Conservation (phyloP, 768 basidiomycete species). For the Boletus subparvulus region DNA sequence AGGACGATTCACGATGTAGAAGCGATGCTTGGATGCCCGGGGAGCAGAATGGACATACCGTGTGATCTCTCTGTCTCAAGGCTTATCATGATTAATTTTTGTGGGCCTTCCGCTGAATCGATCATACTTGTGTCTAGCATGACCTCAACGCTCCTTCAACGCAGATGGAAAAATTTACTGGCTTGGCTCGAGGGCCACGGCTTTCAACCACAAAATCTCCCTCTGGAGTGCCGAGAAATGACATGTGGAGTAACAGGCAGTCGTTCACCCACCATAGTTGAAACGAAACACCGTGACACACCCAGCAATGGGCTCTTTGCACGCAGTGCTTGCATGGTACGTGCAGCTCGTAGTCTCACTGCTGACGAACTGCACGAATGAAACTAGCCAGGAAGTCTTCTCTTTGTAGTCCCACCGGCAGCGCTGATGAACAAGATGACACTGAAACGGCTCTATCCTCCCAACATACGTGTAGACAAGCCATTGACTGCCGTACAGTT, state of each 20-base stretch:
- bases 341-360: conserved; percentile 11
- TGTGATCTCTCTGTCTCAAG: conserved; percentile 2
- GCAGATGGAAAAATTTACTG: conserved; percentile 48
- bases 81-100: neutral
- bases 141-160: conserved; percentile 3
- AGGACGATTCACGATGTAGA: neutral
- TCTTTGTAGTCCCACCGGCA: conserved; percentile 70
- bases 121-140: neutral
- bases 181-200: conserved; percentile 53
- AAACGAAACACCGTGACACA: conserved; percentile 25
- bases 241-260: conserved; percentile 36
- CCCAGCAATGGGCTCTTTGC: conserved; percentile 74
- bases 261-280: conserved; percentile 1
- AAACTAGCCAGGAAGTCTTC: conserved; percentile 48
- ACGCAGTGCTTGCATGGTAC: conserved; percentile 40
- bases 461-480: conserved; percentile 13
- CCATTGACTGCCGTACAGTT: conserved; percentile 66
- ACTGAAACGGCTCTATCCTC: conserved; percentile 58
- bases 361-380: neutral
- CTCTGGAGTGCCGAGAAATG: conserved; percentile 51
- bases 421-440: conserved; percentile 76
- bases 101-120: too few species aligned
- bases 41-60: neutral
- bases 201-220: conserved; percentile 43
- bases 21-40: neutral